phyloP scores from a whole-genome alignment of 2,329 filamentous ascomycete species.

The Rugonectria rugulosa region DNA sequence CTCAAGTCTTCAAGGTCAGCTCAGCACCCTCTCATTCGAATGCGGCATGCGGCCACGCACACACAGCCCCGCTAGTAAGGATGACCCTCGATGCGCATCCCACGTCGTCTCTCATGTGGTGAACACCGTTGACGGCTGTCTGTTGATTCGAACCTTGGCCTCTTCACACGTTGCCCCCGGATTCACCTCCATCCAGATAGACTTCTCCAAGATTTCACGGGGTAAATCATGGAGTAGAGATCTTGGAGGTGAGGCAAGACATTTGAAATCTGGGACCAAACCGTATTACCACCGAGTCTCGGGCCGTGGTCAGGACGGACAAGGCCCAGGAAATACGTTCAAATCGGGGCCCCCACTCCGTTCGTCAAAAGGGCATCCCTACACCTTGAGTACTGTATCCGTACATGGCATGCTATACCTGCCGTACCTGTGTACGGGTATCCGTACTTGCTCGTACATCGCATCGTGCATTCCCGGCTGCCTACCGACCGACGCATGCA shows the following conservation, averaged over 20 bases:
- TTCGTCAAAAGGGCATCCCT: constrained; percentile 25
- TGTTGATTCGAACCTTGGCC: neutral
- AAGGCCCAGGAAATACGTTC: neutral
- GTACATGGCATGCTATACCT: too few relatives aligned
- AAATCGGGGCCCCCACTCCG: constrained; percentile 15
- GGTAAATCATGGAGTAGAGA: constrained; percentile 15
- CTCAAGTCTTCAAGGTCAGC: constrained; percentile 24
- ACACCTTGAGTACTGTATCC: constrained; percentile 23
- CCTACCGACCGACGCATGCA: constrained; percentile 19
- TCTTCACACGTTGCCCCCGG: constrained; percentile 4
- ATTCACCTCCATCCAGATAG: constrained; percentile 12
- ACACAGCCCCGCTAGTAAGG: constrained; percentile 33
- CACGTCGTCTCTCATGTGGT: constrained; percentile 25
- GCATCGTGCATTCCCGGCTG: constrained; percentile 17
- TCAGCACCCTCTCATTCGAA: constrained; percentile 21
- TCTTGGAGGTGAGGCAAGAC: constrained; percentile 11
- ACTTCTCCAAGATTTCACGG: constrained; percentile 15
- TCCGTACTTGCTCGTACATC: too few relatives aligned
- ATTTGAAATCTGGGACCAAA: constrained; percentile 9
- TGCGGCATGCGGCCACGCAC: constrained; percentile 19
- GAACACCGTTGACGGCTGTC: constrained; percentile 1
- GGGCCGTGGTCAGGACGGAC: neutral
- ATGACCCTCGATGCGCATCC: constrained; percentile 23
- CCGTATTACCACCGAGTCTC: constrained; percentile 5
- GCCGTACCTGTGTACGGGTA: too few relatives aligned